Conservation (phyloP, 2,329 filamentous ascomycete genomes). For the Fusarium austroafricanum region DNA sequence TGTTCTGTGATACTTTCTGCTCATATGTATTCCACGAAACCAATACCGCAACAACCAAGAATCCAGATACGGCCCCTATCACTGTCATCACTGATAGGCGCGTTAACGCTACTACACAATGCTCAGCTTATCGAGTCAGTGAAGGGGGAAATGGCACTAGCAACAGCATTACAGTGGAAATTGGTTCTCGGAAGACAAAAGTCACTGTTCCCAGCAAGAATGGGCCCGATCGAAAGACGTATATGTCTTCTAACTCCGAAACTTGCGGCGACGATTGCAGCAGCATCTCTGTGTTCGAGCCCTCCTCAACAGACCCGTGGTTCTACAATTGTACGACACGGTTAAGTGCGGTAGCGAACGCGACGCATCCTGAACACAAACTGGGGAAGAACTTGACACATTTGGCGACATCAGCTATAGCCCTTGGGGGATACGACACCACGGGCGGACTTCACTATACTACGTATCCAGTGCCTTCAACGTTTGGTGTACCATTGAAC, state of each 20-base stretch:
- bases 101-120: conserved; percentile 4
- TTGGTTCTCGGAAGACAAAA: background rate
- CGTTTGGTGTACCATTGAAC: background rate
- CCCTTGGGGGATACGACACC: background rate
- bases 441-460: too few relatives aligned
- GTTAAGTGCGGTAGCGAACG: conserved; percentile 8
- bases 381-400: background rate
- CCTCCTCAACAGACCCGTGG: conserved; percentile 19
- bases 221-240: background rate
- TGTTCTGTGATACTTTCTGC: conserved; percentile 51
- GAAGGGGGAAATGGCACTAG: conserved; percentile 17
- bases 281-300: conserved; percentile 16
- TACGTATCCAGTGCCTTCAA: background rate
- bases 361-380: background rate
- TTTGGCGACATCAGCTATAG: too few relatives aligned
- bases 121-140: conserved; percentile 1
- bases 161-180: background rate
- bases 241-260: conserved; percentile 13
- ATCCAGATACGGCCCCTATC: background rate
- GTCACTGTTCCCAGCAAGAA: background rate
- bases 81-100: conserved; percentile 5
- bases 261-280: conserved; percentile 28
- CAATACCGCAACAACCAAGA: background rate
- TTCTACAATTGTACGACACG: conserved; percentile 31
- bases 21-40: conserved; percentile 54